A percentile compares a stretch with the other conserved stretches of the same genome.
Evolutionary conservation across 768 basidiomycete species (phyloP).

Genomic region (Termitomyces sp.): DNA sequence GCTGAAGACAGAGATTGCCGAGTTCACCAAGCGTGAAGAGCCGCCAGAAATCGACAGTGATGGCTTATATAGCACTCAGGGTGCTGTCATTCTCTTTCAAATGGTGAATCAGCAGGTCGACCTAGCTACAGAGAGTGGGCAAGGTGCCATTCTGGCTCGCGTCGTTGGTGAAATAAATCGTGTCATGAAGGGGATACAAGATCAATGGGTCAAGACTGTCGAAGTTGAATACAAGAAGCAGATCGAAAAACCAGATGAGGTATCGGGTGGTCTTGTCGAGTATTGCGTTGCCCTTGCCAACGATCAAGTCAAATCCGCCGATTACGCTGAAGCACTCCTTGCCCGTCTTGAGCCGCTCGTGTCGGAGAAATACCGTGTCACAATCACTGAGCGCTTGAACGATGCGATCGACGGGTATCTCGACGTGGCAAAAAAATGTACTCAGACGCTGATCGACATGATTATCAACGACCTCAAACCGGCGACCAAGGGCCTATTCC

Average conservation of each 20-base stretch:
- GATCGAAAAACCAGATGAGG: conserved; percentile 82
- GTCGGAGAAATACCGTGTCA: conserved; percentile 81
- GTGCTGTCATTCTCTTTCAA: conserved; percentile 93
- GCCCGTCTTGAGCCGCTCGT: conserved; percentile 87
- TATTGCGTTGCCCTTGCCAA: conserved; percentile 96
- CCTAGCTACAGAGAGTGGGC: conserved; percentile 90
- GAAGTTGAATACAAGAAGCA: conserved; percentile 86
- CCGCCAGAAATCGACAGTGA: conserved; percentile 89
- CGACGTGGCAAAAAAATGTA: conserved; percentile 97
- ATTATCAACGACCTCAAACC: conserved; percentile 93
- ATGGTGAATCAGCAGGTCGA: conserved; percentile 98
- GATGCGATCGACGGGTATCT: conserved; percentile 98
- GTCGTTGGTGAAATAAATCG: conserved; percentile 86
- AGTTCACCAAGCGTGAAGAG: conserved; percentile 76
- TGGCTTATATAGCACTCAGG: conserved; percentile 85
- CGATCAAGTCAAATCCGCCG: conserved; percentile 95
- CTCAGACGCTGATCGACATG: conserved; percentile 87
- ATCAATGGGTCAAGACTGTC: conserved; percentile 79
- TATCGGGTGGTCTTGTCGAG: conserved; percentile 84
- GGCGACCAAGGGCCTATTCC: conserved; percentile 81
- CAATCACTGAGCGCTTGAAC: conserved; percentile 84
- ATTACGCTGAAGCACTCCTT: conserved; percentile 84
- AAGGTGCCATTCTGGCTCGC: conserved; percentile 86
- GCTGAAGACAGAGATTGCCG: conserved; percentile 83
- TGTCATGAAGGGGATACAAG: conserved; percentile 85